Evolutionary conservation across 2,329 filamentous ascomycete genomes (phyloP).

Genomic region (Ophiocordyceps camponoti-saundersi): DNA sequence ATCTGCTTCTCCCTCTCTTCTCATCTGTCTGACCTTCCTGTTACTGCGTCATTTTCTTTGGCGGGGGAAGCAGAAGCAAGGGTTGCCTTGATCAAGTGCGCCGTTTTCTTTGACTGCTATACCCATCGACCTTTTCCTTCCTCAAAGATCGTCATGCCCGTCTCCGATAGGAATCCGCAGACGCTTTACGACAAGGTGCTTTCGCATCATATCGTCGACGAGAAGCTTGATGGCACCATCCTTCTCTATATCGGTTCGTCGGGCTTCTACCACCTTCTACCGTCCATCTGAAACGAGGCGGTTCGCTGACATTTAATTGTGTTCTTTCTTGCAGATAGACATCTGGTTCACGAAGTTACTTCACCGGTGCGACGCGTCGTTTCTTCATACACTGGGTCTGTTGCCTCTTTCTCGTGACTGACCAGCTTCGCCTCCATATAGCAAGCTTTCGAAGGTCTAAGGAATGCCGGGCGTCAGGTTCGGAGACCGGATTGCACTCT

Average conservation of each 20-base stretch:
- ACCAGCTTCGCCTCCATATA: constrained; percentile 15
- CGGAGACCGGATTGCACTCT: constrained; percentile 92
- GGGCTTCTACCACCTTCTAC: neutral
- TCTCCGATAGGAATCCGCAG: constrained; percentile 51
- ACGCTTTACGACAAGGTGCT: constrained; percentile 98
- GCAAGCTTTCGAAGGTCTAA: constrained; percentile 95
- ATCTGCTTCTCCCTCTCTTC: neutral
- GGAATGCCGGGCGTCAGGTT: constrained; percentile 74
- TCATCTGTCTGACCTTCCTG: neutral
- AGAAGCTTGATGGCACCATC: constrained; percentile 85
- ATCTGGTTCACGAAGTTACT: constrained; percentile 96
- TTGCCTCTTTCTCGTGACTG: neutral
- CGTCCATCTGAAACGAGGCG: too few species aligned
- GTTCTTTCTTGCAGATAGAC: constrained; percentile 48
- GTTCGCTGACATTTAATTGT: neutral
- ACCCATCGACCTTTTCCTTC: neutral
- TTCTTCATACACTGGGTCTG: neutral
- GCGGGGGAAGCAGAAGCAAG: neutral
- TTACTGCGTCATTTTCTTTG: neutral
- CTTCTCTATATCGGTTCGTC: constrained; percentile 77
- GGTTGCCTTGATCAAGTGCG: neutral
- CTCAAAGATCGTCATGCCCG: constrained; percentile 45
- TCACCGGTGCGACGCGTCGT: constrained; percentile 52
- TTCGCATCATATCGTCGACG: constrained; percentile 82
- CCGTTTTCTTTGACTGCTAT: too few species aligned